Evolutionary conservation across 202 grass and related monocot genomes (phyloP), one percentile per base, ranked within the genome.

Genomic region (Carex arenaria): DNA sequence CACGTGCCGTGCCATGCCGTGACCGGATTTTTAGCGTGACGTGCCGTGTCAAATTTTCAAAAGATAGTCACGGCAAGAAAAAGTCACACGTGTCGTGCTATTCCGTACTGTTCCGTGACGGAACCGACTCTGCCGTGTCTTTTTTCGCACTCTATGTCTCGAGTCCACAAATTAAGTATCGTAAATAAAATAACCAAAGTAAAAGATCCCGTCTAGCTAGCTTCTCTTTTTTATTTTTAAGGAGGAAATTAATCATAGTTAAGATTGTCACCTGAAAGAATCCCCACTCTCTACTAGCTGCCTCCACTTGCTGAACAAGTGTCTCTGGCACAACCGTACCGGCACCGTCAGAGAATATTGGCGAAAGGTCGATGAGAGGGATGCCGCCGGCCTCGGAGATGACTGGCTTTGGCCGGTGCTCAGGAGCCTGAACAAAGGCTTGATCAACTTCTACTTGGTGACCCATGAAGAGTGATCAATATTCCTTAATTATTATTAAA

Each of bases 341-440:
- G 26, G 9, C 18, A 74, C 71, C 4, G 5, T 3, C 28, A 11
- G 54, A n/a, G 14, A 62, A 73, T 4, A 97, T 86, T 0, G 91
- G 86, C 12, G 86, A 85, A 43, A 97, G 86, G 85, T 97, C 91
- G 86, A 97, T 90, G 28, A 94, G 34, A 13, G 91, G 94, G 84
- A 97, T 92, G 86, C 85, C 76, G 10, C 55, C 87, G 28, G 91
- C 90, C 64, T 87, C 86, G 76, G 71, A n/a, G 15, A 92, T 19
- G 80, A 52, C 42, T 18, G 84, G 23, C 75, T 90, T 94, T 9
- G 94, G 34, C 1, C 91, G 94, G 88, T 94, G 90, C 90, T 94
- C 94, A 0, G 88, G 92, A 36, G 77, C 85, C 83, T 97, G 92
- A 64, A 97, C 84, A 86, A 94, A 97, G 72, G 92, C 72, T 62